Base-by-base conservation (phyloP, 2,329 filamentous ascomycete genomes). In the Cryphonectria parasitica region DNA sequence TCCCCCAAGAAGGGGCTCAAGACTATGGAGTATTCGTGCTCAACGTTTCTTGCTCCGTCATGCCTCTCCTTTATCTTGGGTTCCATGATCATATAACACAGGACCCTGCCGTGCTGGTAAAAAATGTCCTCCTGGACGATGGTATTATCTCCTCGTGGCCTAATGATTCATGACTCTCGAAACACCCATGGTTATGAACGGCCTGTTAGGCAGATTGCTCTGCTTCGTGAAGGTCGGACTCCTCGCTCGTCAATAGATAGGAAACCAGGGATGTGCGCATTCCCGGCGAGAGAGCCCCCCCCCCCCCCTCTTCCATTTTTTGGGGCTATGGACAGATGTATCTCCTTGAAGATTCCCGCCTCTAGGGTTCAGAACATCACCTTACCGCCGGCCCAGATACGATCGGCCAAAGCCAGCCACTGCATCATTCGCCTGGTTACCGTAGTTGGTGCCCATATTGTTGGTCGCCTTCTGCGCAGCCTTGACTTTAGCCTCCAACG, bases 341-440 rank as follows among this genome's bases (percentile, higher is more conserved):
- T 28, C 52, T 25, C 17, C 28, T 8, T 3, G 15, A 25, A 19
- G 25, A 34, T 25, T 3, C 19, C 45, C 17, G 17, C 1, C 31
- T 4, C n/a, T 43, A 45, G 28, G 73, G 25, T 75, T 49, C 54
- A 69, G 19, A 74, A 74, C 36, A 75, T 34, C 58, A 70, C 15
- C 75, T 82, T 79, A 92, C 81, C 91, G 88, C 74, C 92, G 86
- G 56, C 92, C 92, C 84, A 94, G 90, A 82, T 94, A 97, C 69
- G 93, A 97, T 65, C 92, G 89, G 80, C 96, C 97, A 82, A 98
- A 98, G 80, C 94, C 93, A 78, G 97, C 94, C 1, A 92, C 91
- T 22, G 92, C 91, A 77, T 92, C 91, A 71, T 86, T 89, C 72
- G 92, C 91, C 13, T 86, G 83, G 15, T 87, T 87, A 28, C 85